Evolutionary conservation across 129 eudicot species (phyloP).

Genomic region (Pulicaria dysenterica): DNA sequence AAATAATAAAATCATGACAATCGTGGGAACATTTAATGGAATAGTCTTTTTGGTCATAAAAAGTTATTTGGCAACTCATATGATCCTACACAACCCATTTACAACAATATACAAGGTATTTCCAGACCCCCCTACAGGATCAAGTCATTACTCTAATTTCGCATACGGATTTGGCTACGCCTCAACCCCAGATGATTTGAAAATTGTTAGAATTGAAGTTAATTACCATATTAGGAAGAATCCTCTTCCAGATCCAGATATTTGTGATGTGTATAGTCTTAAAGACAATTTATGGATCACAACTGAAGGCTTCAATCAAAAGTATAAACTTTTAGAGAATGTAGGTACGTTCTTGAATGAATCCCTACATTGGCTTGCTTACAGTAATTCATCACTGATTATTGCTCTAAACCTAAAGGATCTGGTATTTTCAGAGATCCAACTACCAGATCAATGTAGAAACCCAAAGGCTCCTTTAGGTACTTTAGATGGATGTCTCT

Average conservation of each 20-base stretch:
- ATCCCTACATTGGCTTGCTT: constrained; percentile 7
- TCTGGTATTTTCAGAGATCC: neutral
- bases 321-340: neutral
- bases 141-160: neutral
- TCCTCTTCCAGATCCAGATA: constrained; percentile 3
- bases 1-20: neutral
- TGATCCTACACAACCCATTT: neutral
- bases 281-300: neutral
- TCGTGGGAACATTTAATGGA: neutral
- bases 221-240: neutral
- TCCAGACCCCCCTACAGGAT: neutral
- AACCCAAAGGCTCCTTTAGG: neutral
- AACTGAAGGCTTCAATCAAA: neutral
- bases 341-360: constrained; percentile 1
- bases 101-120: neutral
- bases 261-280: neutral
- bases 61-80: neutral
- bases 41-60: neutral
- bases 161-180: constrained; percentile 1
- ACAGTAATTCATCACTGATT: neutral
- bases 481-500: neutral
- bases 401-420: neutral
- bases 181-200: neutral
- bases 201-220: constrained; percentile 7
- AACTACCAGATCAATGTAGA: neutral